These are phyloP conservation scores for Sarocladiaceae sp. DNA, from an alignment of 2,329 filamentous ascomycete species.

Conservation along the genomic window DNA sequence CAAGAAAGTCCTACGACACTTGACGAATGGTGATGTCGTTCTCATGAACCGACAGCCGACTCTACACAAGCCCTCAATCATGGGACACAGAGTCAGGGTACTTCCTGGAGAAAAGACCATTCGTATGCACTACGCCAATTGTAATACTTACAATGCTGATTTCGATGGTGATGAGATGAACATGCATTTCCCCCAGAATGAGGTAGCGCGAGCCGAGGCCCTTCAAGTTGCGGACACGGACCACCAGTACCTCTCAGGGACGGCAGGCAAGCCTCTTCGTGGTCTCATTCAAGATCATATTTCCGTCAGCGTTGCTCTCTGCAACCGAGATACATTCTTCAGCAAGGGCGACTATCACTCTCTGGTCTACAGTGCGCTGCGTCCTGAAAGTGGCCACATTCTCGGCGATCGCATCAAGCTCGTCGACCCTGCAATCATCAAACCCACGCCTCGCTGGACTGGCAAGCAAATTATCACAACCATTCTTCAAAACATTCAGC, in stretches of 20 bases:
- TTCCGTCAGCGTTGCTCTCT: constrained; percentile 87
- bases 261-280: constrained; percentile 86
- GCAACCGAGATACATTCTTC: constrained; percentile 89
- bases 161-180: constrained; percentile 99
- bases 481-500: constrained; percentile 87
- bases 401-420: constrained; percentile 77
- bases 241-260: constrained; percentile 93
- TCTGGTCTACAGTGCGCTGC: constrained; percentile 83
- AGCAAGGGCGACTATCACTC: constrained; percentile 85
- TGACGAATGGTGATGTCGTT: constrained; percentile 95
- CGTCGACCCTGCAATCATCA: constrained; percentile 75
- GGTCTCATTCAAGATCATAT: constrained; percentile 98
- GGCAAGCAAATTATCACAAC: constrained; percentile 95
- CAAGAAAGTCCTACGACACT: constrained; percentile 94
- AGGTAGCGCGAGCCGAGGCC: constrained; percentile 88
- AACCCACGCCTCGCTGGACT: constrained; percentile 81
- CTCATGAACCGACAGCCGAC: constrained; percentile 99
- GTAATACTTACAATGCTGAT: constrained; percentile 98
- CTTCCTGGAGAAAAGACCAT: constrained; percentile 94
- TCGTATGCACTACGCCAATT: constrained; percentile 99
- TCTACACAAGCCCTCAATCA: constrained; percentile 97
- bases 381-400: constrained; percentile 88
- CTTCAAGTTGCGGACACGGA: constrained; percentile 93
- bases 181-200: constrained; percentile 98
- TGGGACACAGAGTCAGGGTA: constrained; percentile 92